These are phyloP conservation scores for Juncus effusus DNA, from an alignment of 176 grass and related monocot species.

Conservation along the genomic window DNA sequence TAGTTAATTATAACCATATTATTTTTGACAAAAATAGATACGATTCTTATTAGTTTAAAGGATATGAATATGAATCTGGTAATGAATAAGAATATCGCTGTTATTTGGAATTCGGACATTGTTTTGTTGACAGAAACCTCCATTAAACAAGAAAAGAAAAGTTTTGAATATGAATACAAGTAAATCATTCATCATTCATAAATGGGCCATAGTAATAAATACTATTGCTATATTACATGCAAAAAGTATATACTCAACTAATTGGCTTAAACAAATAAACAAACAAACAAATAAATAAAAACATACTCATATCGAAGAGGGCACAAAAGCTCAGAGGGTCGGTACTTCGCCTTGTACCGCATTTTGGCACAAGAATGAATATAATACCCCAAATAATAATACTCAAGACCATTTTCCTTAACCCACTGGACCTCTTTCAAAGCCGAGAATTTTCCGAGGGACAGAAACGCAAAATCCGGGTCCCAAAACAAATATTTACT, in stretches of 20 bases:
- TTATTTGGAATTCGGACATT: not conserved
- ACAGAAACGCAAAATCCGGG: slow-evolving; percentile 86
- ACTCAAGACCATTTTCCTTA: slow-evolving; percentile 69
- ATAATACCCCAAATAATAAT: slow-evolving; percentile 97
- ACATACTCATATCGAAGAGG: slow-evolving; percentile 81
- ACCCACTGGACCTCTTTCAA: slow-evolving; percentile 88
- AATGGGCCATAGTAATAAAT: not conserved
- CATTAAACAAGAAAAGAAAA: too few species aligned
- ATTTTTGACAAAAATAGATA: not conserved
- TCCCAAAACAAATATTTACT: slow-evolving; percentile 99
- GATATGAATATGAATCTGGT: not conserved
- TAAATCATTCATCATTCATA: too few species aligned
- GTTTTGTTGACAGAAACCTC: too few species aligned
- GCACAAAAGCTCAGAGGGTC: slow-evolving; percentile 92
- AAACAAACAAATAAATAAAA: not conserved
- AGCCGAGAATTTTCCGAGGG: slow-evolving; percentile 92
- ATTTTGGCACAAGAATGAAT: slow-evolving; percentile 98
- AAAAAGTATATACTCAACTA: not conserved
- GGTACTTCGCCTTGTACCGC: slow-evolving; percentile 95
- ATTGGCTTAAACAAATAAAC: not conserved
- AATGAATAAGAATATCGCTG: slow-evolving; percentile 12
- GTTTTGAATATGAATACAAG: too few species aligned
- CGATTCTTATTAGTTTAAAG: not conserved
- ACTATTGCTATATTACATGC: not conserved
- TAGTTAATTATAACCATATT: not conserved